Evolutionary conservation across 164 flowering plant genomes (phyloP).

Genomic region (Sextonia rubra): DNA sequence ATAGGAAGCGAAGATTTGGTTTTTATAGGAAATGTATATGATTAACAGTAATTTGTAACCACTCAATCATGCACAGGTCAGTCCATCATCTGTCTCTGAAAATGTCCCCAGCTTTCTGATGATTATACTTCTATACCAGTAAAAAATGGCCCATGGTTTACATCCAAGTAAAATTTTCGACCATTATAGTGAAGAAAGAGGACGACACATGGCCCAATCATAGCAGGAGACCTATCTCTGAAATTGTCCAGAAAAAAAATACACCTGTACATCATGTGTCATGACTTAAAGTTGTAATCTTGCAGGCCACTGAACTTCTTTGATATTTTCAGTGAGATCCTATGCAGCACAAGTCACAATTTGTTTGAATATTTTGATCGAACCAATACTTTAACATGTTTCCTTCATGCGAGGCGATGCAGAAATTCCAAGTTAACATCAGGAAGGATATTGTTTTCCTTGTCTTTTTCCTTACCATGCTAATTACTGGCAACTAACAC

Average conservation of each 20-base stretch:
- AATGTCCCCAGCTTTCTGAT: background rate
- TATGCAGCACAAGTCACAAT: background rate
- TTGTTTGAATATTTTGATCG: background rate
- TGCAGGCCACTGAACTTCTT: background rate
- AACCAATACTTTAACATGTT: no score
- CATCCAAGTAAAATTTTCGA: background rate
- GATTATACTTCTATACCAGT: background rate
- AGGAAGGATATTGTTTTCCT: background rate
- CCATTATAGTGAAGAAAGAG: no score
- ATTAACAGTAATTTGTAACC: no score
- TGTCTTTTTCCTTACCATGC: background rate
- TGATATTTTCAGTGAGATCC: background rate
- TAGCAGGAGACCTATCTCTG: background rate
- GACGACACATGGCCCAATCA: background rate
- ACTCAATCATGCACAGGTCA: no score
- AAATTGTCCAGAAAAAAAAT: no score
- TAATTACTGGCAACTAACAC: background rate
- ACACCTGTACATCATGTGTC: no score
- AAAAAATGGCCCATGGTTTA: background rate
- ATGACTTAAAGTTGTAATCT: background rate
- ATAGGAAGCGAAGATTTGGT: no score
- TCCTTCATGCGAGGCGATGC: background rate
- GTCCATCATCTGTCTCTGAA: no score
- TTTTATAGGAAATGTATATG: no score
- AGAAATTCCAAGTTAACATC: background rate